A percentile compares a stretch with the other conserved stretches of the same genome.
These are phyloP conservation scores for Pleurotus pulmonarius DNA, from an alignment of 768 basidiomycete genomes.

Conservation along the genomic window DNA sequence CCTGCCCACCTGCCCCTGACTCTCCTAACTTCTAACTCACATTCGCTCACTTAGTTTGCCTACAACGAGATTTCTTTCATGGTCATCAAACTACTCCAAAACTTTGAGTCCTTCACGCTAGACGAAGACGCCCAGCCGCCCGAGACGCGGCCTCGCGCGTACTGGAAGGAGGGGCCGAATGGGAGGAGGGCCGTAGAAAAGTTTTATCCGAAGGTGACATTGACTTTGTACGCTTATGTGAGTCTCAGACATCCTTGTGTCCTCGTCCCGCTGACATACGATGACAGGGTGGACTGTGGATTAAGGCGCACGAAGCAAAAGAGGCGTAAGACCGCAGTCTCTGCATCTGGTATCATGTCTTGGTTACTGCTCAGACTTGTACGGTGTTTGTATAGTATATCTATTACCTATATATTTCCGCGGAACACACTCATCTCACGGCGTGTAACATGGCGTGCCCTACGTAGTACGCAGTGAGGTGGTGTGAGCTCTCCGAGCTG, in stretches of 20 bases:
- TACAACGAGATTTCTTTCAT: conserved; percentile 51
- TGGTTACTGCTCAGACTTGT: neutral
- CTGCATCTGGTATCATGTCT: too few species aligned
- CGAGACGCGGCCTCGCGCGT: conserved; percentile 38
- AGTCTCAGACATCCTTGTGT: conserved; percentile 9
- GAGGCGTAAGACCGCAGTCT: neutral
- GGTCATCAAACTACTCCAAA: conserved; percentile 57
- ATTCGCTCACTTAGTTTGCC: conserved; percentile 14
- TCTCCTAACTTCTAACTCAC: too few species aligned
- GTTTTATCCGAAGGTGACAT: conserved; percentile 47
- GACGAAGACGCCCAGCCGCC: conserved; percentile 43
- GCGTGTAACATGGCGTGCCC: too few species aligned
- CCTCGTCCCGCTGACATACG: neutral
- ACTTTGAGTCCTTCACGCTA: conserved; percentile 45
- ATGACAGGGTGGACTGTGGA: conserved; percentile 49
- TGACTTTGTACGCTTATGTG: conserved; percentile 53
- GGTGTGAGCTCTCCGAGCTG: too few species aligned
- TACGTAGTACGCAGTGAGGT: too few species aligned
- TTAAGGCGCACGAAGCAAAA: conserved; percentile 39
- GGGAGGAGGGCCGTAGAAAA: conserved; percentile 44
- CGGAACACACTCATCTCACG: too few species aligned
- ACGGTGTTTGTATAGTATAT: neutral
- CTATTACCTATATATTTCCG: neutral
- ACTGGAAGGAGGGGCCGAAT: conserved; percentile 43
- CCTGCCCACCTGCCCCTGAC: neutral